Percentiles rank a stretch among this genome's conserved stretches.
These are phyloP conservation scores for Phylloporus sp. DNA, from an alignment of 768 basidiomycete species.

Conservation along the genomic window DNA sequence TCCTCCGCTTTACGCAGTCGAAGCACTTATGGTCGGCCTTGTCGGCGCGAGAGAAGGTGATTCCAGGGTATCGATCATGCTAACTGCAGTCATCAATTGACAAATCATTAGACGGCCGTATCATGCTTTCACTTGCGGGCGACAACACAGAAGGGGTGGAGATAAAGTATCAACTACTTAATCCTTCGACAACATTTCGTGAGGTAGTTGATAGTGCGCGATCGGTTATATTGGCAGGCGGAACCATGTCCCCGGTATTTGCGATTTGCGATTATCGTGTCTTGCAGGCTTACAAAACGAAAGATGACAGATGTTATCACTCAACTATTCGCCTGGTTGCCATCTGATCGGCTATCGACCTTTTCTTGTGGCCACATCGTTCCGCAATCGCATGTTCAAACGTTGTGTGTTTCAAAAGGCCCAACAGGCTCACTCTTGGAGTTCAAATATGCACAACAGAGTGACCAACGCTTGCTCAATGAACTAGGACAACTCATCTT, in stretches of 20 bases:
- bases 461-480: slow-evolving; percentile 58
- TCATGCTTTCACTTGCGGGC: slow-evolving; percentile 53
- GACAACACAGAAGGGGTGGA: slow-evolving; percentile 44
- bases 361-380: slow-evolving; percentile 95
- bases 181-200: slow-evolving; percentile 82
- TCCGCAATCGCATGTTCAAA: slow-evolving; percentile 70
- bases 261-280: slow-evolving; percentile 8
- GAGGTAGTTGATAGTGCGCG: slow-evolving; percentile 81
- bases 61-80: not conserved
- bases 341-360: slow-evolving; percentile 57
- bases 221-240: slow-evolving; percentile 88
- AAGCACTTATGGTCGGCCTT: slow-evolving; percentile 75
- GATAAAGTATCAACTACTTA: slow-evolving; percentile 88
- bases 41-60: slow-evolving; percentile 73
- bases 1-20: slow-evolving; percentile 76
- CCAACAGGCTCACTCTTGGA: slow-evolving; percentile 71
- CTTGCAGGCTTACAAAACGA: slow-evolving; percentile 1
- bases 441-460: slow-evolving; percentile 77
- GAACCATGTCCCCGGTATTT: slow-evolving; percentile 96
- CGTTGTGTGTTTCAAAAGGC: slow-evolving; percentile 70
- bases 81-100: not conserved
- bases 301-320: slow-evolving; percentile 84
- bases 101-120: slow-evolving; percentile 63
- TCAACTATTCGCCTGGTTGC: slow-evolving; percentile 73
- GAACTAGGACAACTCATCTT: slow-evolving; percentile 82